Evolutionary conservation across 768 basidiomycete genomes (phyloP).

Genomic region (Mycena venus): DNA sequence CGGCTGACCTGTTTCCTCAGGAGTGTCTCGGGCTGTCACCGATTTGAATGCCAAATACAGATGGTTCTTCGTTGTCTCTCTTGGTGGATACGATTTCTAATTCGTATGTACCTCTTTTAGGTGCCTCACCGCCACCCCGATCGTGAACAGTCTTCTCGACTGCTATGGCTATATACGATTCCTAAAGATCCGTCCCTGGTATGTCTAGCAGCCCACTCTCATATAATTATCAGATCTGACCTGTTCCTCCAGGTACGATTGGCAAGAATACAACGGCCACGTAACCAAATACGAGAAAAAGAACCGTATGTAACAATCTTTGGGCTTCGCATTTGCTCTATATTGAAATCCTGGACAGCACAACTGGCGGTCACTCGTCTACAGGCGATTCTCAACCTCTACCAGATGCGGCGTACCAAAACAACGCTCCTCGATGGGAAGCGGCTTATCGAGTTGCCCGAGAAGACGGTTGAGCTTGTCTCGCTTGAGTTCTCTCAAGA

Average conservation of each 20-base stretch:
- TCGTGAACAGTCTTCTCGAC: conserved; percentile 73
- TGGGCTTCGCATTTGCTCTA: not conserved
- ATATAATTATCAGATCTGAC: too few species aligned
- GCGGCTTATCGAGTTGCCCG: conserved; percentile 74
- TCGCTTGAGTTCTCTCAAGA: conserved; percentile 71
- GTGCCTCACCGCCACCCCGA: conserved; percentile 70
- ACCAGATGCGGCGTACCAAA: conserved; percentile 74
- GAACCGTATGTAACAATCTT: conserved; percentile 52
- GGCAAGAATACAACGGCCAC: conserved; percentile 53
- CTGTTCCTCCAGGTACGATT: conserved; percentile 48
- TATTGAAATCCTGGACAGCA: conserved; percentile 54
- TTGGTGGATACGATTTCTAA: too few species aligned
- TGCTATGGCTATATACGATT: conserved; percentile 63
- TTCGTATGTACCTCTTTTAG: too few species aligned
- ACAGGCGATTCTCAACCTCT: conserved; percentile 68
- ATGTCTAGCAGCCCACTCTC: too few species aligned
- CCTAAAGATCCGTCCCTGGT: conserved; percentile 59
- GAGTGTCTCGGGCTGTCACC: conserved; percentile 67
- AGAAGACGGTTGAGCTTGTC: conserved; percentile 64
- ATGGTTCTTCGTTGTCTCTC: too few species aligned
- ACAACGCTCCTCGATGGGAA: conserved; percentile 75
- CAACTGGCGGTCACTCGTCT: conserved; percentile 67
- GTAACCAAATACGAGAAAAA: conserved; percentile 62
- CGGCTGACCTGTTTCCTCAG: conserved; percentile 43
- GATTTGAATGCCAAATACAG: conserved; percentile 66